Conservation (phyloP, 2,329 filamentous ascomycete species). For the Aspergillus neoniger region DNA sequence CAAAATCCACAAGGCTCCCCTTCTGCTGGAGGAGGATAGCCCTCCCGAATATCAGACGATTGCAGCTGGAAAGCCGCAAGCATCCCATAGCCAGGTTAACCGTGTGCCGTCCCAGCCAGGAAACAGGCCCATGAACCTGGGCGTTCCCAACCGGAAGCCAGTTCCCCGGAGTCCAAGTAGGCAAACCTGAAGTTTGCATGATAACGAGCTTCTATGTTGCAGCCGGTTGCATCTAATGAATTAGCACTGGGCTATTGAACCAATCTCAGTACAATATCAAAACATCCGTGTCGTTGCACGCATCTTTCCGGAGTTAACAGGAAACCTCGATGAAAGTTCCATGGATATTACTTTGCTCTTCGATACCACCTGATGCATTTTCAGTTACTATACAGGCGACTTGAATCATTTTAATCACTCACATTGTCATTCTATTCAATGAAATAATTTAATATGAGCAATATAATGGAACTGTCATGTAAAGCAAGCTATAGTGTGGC, state of each 20-base stretch:
- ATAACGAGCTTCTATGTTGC: not conserved
- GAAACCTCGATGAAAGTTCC: not conserved
- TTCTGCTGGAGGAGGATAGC: slow-evolving; percentile 28
- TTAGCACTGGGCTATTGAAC: not conserved
- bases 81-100: slow-evolving; percentile 15
- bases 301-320: not conserved
- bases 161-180: slow-evolving; percentile 34
- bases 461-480: not conserved
- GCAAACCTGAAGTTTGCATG: not conserved
- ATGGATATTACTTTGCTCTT: not conserved
- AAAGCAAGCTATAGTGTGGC: not conserved
- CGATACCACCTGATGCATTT: not conserved
- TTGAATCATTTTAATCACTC: not conserved
- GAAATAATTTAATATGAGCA: not conserved
- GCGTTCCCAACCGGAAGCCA: slow-evolving; percentile 42
- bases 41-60: slow-evolving; percentile 35
- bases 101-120: slow-evolving; percentile 27
- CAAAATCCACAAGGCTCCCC: slow-evolving; percentile 30
- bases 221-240: not conserved
- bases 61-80: slow-evolving; percentile 22
- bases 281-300: not conserved
- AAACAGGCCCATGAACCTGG: slow-evolving; percentile 37
- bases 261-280: not conserved
- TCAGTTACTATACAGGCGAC: not conserved
- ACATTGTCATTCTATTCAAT: not conserved